Evolutionary conservation across 768 basidiomycete genomes (phyloP), one percentile per base, ranked within the genome.

Genomic region (Lentinula sp.): DNA sequence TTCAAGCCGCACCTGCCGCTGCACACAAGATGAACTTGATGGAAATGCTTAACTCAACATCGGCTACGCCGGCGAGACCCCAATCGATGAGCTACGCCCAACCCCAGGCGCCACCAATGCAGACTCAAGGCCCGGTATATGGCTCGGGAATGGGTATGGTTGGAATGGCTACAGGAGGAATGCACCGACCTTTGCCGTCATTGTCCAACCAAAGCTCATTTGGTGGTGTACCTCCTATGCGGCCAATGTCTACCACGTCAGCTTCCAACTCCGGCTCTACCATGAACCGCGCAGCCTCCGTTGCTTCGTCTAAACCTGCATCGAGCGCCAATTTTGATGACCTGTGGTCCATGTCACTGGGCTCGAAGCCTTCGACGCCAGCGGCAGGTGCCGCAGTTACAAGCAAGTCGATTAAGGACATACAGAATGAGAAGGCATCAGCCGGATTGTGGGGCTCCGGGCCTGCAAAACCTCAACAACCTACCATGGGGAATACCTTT

Each of bases 261-360:
- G 66, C 65, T 45, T 61, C 66, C 59, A 39, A 20, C 15, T 63
- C 66, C 60, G 67, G 56, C 67, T 55, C 61, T 39, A 45, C 43
- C 42, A 50, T 54, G 39, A 55, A 58, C 43, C 61, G 64, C 23
- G 56, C 66, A 3, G 52, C 67, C n/a, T 48, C 67, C 15, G 48
- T 69, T 1, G 42, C 72, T 10, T 65, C 67, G 37, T 62, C 75
- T 16, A 65, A 71, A 36, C 61, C 74, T 15, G 69, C 76, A 16
- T 70, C 77, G 67, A 67, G 71, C 60, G 75, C 81, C 60, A 87
- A 85, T 67, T 97, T 96, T 68, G 95, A 95, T 64, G 95, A 97
- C 70, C 71, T 97, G 65, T 97, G 91, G 91, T 83, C 83, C 20
- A 80, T 94, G 80, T 90, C 88, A 80, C 95, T 41, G 88, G 88